Percentiles rank a stretch among this genome's conserved stretches.
Conservation (phyloP, 495 filamentous ascomycete species). For the Hypoxylon fuscum region DNA sequence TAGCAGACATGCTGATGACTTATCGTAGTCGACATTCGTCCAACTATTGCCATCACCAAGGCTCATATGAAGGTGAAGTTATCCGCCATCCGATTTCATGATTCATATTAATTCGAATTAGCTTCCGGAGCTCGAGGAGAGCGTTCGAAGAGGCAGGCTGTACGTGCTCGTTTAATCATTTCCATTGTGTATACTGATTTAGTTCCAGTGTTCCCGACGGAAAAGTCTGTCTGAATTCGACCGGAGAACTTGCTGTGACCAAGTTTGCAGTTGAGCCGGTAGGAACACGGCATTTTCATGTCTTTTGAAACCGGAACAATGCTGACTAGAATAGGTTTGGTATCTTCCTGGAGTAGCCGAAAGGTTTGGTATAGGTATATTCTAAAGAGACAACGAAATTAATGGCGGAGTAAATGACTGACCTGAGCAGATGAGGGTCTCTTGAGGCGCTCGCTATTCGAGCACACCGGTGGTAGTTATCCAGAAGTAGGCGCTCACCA, state of each 20-base stretch:
- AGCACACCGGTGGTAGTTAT: constrained; percentile 93
- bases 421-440: constrained; percentile 75
- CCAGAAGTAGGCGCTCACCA: constrained; percentile 66
- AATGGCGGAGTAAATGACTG: constrained; percentile 4
- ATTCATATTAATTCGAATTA: constrained; percentile 39
- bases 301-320: not conserved
- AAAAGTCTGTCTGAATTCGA: constrained; percentile 83
- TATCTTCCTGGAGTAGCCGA: constrained; percentile 95
- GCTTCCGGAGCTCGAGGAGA: constrained; percentile 89
- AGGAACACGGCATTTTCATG: constrained; percentile 13
- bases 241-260: constrained; percentile 90
- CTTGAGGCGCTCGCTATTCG: constrained; percentile 86
- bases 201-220: constrained; percentile 75
- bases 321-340: constrained; percentile 67
- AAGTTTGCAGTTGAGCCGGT: constrained; percentile 96
- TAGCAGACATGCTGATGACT: constrained; percentile 26
- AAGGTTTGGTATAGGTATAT: constrained; percentile 85
- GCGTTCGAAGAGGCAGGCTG: constrained; percentile 79
- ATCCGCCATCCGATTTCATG: not conserved
- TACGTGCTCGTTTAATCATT: constrained; percentile 32
- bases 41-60: constrained; percentile 92
- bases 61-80: constrained; percentile 84
- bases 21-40: constrained; percentile 77
- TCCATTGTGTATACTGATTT: constrained; percentile 30
- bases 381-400: not conserved